A percentile compares a stretch with the other conserved stretches of the same genome.
These are phyloP conservation scores for Pythium myriotylum DNA, from an alignment of 352 stramenopile species.

Conservation along the genomic window DNA sequence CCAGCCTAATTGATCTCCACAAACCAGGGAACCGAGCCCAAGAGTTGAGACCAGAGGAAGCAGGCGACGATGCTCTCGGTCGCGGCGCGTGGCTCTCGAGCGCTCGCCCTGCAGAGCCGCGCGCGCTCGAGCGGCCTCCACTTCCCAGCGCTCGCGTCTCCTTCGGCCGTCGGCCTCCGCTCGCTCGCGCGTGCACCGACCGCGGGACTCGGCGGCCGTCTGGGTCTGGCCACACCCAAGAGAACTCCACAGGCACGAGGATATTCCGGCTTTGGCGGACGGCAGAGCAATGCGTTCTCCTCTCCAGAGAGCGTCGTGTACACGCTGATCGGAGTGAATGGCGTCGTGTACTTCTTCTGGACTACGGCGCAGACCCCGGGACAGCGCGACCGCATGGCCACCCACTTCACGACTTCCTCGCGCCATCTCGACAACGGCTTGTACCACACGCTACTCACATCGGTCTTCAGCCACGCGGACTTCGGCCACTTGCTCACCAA, in stretches of 20 bases:
- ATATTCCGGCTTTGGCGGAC: constrained; percentile 9
- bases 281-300: constrained; percentile 7
- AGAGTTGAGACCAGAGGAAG: no score
- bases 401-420: constrained; percentile 76
- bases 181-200: no score
- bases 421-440: constrained; percentile 56
- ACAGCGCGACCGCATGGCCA: constrained; percentile 63
- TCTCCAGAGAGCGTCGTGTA: constrained; percentile 45
- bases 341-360: constrained; percentile 63
- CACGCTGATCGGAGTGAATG: constrained; percentile 59
- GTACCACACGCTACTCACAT: constrained; percentile 78
- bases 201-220: no score
- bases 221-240: background rate
- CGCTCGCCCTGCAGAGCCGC: no score
- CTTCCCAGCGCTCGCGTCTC: no score
- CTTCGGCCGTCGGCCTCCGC: no score
- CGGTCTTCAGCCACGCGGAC: constrained; percentile 71
- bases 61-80: no score
- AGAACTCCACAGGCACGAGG: background rate
- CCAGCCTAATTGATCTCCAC: no score
- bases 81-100: no score
- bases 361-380: constrained; percentile 46
- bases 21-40: no score
- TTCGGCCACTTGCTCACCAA: constrained; percentile 64
- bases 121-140: no score